Evolutionary conservation across 768 basidiomycete genomes (phyloP), one percentile per base, ranked within the genome.

Genomic region (Tylopilus cervinicoccineus): DNA sequence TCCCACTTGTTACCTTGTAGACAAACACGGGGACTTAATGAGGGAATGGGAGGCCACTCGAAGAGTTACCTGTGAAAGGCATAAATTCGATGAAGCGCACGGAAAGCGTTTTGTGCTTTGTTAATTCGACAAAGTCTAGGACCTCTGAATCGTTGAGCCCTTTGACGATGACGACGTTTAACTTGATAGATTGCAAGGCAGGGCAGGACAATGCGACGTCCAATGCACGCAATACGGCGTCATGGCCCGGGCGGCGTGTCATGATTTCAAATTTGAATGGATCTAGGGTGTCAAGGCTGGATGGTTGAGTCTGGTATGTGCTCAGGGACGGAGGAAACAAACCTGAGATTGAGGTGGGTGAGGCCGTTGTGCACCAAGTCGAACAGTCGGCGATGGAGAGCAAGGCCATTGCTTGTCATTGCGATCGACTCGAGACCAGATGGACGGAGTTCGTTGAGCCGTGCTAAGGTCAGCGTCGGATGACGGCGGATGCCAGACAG

Each of bases 51-150:
- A n/a, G 39, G 43, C 11, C 28, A 36, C 34, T 49, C 4, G 32
- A 42, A 37, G 3, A 59, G 66, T 53, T 54, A 87, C 86, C 92
- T 56, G 83, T 86, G 64, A 95, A 95, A 11, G 92, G 90, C 93
- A 95, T 94, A 62, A 88, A 94, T 66, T 93, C 91, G 49, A 93
- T 94, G 65, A 94, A 92, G 31, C 93, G 80, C 33, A 93, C 80
- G 32, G 80, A 87, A 22, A 92, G 66, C 2, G 70, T 65, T 38
- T 72, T 72, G 38, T 85, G 69, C 56, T 76, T 80, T 5, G 87
- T 88, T 68, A 93, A 70, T 57, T 84, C 79, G 33, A 91, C 80
- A 60, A 94, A 93, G 48, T 86, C 84, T 3, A 81, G 62, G 12
- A 91, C 72, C 65, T 94, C 90, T n/a, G 71, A 65, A 58, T 92